Evolutionary conservation across 768 basidiomycete genomes (phyloP), one percentile per base, ranked within the genome.

Genomic region (Phaeolepiota aurea): DNA sequence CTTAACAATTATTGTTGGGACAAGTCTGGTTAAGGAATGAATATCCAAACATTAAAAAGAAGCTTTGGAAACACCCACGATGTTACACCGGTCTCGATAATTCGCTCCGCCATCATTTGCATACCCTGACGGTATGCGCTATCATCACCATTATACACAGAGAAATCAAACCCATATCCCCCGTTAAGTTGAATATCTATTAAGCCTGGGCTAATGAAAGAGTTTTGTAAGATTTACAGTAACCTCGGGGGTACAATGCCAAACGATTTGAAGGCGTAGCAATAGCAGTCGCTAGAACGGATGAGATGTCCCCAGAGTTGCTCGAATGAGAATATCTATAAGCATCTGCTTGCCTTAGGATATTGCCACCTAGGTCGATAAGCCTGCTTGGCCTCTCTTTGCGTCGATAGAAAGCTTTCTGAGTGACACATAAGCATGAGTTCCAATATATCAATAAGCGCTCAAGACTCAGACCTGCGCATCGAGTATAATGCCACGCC

Each of bases 181-280:
- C 91, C 91, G 48, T 94, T 93, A 46, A 94, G 81, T 53, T 94
- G 91, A 13, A 84, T 77, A 61, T 93, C 91, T 37, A 93, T 72
- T 52, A 83, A 75, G 11, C 90, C 90, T 2, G 90, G 90, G 55
- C 87, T 89, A 28, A 28, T 28, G n/a, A n/a, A n/a, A n/a, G n/a
- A 28, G 7, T 28, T 28, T 28, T 28, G 25, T n/a, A 28, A 7
- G 7, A 28, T 7, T 28, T 28, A 15, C 33, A 19, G 9, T 35
- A n/a, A 19, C 33, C 28, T 9, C 15, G 33, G n/a, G 18, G 15
- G 9, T 12, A 13, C 20, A 21, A 38, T 38, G 37, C 37, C 11
- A 20, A 38, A 15, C 20, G 12, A 16, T 23, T 40, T 22, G 11
- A 32, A 19, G 15, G 14, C 41, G 35, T 30, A 30, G 20, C 23